These are phyloP conservation scores for Stagonosporopsis tanaceti DNA, from an alignment of 2,329 filamentous ascomycete species.

Conservation along the genomic window DNA sequence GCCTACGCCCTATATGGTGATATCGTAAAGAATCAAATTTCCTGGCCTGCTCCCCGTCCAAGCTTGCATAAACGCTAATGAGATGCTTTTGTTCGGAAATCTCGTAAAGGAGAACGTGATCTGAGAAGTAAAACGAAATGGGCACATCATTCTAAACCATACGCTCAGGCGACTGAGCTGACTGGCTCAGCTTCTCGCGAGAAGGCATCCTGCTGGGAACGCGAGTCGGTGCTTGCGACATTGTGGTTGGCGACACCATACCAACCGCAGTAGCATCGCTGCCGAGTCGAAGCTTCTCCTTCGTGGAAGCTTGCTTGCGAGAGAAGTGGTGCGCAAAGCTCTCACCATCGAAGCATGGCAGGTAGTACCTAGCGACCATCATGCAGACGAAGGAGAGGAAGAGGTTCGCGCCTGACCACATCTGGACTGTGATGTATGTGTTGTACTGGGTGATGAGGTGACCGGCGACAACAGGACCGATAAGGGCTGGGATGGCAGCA, in stretches of 20 bases:
- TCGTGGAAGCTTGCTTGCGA: constrained; percentile 10
- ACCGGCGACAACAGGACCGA: constrained; percentile 58
- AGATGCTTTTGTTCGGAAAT: neutral
- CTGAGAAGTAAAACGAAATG: neutral
- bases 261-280: constrained; percentile 14
- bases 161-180: constrained; percentile 19
- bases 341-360: constrained; percentile 42
- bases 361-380: constrained; percentile 42
- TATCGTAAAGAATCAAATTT: constrained; percentile 17
- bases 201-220: constrained; percentile 11
- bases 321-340: constrained; percentile 21
- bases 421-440: constrained; percentile 56
- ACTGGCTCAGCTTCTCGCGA: constrained; percentile 26
- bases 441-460: constrained; percentile 53
- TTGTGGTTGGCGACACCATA: neutral
- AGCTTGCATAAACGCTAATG: neutral
- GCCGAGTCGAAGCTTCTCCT: constrained; percentile 17
- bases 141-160: constrained; percentile 20
- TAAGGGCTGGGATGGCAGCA: constrained; percentile 55
- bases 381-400: constrained; percentile 54
- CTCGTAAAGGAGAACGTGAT: neutral
- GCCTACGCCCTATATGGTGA: constrained; percentile 27
- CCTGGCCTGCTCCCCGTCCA: constrained; percentile 1
- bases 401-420: constrained; percentile 57
- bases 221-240: constrained; percentile 16